Conservation (phyloP, 2,329 filamentous ascomycete species). For the Fusarium bulbicola region DNA sequence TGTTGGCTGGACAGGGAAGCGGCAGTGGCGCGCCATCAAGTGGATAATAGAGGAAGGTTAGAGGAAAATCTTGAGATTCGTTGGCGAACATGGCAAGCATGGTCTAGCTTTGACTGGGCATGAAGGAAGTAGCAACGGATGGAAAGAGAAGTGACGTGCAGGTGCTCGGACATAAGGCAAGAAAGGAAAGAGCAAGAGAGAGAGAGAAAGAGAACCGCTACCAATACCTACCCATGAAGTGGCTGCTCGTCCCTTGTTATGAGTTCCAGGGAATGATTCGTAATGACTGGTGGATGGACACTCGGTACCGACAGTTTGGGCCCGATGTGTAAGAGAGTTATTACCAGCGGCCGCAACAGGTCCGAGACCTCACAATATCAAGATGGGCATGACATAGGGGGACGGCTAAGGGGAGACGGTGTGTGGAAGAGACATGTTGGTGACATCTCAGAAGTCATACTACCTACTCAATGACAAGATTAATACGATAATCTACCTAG, state of each 20-base stretch:
- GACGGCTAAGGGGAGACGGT: slow-evolving; percentile 10
- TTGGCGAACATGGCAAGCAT: slow-evolving; percentile 10
- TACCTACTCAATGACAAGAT: background rate
- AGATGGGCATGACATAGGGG: slow-evolving; percentile 1
- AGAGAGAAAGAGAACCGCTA: background rate
- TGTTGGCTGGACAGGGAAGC: slow-evolving; percentile 21
- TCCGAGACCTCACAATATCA: slow-evolving; percentile 20
- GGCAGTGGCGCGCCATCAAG: slow-evolving; percentile 32
- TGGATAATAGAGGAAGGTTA: slow-evolving; percentile 29
- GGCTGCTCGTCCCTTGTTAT: slow-evolving; percentile 35
- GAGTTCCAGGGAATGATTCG: slow-evolving; percentile 29
- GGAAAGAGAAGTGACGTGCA: slow-evolving; percentile 3
- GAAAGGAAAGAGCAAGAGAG: background rate
- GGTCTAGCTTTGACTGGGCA: background rate
- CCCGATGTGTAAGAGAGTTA: slow-evolving; percentile 39
- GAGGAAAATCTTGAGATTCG: slow-evolving; percentile 8
- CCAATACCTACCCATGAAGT: slow-evolving; percentile 15
- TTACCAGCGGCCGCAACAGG: slow-evolving; percentile 28
- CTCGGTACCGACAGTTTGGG: slow-evolving; percentile 39
- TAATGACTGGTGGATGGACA: slow-evolving; percentile 25
- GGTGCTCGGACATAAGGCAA: slow-evolving; percentile 12
- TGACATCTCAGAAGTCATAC: background rate
- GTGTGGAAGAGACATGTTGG: background rate
- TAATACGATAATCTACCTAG: background rate
- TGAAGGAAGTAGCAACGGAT: background rate